A percentile compares a stretch with the other conserved stretches of the same genome.
phyloP scores from a whole-genome alignment of 2,329 filamentous ascomycete genomes.

The Xylogone sp. region DNA sequence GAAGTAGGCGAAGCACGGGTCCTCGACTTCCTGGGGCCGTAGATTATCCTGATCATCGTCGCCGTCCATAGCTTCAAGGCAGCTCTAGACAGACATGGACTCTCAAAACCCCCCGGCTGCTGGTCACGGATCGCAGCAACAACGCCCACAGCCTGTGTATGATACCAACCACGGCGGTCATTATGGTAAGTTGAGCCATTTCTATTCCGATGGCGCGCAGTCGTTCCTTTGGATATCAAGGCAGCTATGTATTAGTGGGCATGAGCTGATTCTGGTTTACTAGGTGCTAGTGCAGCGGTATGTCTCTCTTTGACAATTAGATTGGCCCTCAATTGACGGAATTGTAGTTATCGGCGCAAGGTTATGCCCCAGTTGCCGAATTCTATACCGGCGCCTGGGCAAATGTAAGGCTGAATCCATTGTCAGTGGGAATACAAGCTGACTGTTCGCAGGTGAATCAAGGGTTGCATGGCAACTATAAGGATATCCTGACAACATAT shows the following conservation, averaged over 20 bases:
- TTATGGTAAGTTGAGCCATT: conserved; percentile 56
- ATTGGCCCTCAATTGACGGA: conserved; percentile 18
- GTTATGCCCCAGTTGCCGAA: conserved; percentile 83
- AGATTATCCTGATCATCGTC: background rate
- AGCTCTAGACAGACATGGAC: conserved; percentile 43
- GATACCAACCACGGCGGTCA: conserved; percentile 72
- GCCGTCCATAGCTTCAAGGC: background rate
- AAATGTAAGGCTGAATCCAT: conserved; percentile 60
- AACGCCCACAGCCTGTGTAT: conserved; percentile 60
- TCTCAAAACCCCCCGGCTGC: conserved; percentile 47
- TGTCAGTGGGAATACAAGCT: conserved; percentile 19
- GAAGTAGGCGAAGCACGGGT: too few relatives aligned
- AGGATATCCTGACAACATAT: conserved; percentile 96
- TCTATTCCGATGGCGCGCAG: background rate
- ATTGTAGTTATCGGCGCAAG: conserved; percentile 74
- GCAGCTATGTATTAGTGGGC: background rate
- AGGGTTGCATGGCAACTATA: conserved; percentile 86
- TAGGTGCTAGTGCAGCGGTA: conserved; percentile 68
- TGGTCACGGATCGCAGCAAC: conserved; percentile 49
- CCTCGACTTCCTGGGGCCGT: too few relatives aligned
- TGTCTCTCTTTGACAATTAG: conserved; percentile 26
- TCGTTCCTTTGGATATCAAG: too few relatives aligned
- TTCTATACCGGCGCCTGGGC: conserved; percentile 93
- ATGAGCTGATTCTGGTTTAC: conserved; percentile 3
- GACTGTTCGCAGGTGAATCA: conserved; percentile 72